phyloP scores from a whole-genome alignment of 495 filamentous ascomycete species.

The Xylaria cubensis region DNA sequence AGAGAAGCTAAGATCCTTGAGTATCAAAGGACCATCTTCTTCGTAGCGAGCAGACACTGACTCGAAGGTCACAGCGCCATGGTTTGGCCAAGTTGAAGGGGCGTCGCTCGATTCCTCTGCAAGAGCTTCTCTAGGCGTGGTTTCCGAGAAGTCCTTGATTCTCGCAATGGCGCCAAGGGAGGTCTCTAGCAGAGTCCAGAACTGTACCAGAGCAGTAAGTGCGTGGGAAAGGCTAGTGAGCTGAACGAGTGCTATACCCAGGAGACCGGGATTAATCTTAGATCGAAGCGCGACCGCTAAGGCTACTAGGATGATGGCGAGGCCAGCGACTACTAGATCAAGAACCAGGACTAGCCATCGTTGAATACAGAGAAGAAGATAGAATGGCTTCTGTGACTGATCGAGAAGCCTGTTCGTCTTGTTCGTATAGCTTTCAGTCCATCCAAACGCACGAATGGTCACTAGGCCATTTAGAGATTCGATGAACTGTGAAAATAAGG shows the following conservation, averaged over 20 bases:
- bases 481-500: conserved; percentile 52
- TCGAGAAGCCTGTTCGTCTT: conserved; percentile 58
- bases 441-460: conserved; percentile 65
- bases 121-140: conserved; percentile 29
- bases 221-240: conserved; percentile 30
- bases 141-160: conserved; percentile 37
- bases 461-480: conserved; percentile 55
- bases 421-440: conserved; percentile 53
- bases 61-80: conserved; percentile 30
- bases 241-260: conserved; percentile 34
- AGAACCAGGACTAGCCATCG: conserved; percentile 60
- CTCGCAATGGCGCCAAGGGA: conserved; percentile 53
- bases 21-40: conserved; percentile 9
- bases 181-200: conserved; percentile 50
- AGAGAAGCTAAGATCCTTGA: conserved; percentile 25
- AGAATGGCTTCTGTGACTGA: conserved; percentile 63
- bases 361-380: conserved; percentile 63
- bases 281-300: conserved; percentile 52
- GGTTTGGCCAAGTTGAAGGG: conserved; percentile 33
- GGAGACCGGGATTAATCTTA: conserved; percentile 26
- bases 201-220: conserved; percentile 30
- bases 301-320: conserved; percentile 57
- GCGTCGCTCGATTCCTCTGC: conserved; percentile 26
- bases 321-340: conserved; percentile 56
- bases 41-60: conserved; percentile 29